A percentile compares a stretch with the other conserved stretches of the same genome.
Conservation (phyloP, 1,284 basidiomycete genomes). For the Ceratobasidium sp. region DNA sequence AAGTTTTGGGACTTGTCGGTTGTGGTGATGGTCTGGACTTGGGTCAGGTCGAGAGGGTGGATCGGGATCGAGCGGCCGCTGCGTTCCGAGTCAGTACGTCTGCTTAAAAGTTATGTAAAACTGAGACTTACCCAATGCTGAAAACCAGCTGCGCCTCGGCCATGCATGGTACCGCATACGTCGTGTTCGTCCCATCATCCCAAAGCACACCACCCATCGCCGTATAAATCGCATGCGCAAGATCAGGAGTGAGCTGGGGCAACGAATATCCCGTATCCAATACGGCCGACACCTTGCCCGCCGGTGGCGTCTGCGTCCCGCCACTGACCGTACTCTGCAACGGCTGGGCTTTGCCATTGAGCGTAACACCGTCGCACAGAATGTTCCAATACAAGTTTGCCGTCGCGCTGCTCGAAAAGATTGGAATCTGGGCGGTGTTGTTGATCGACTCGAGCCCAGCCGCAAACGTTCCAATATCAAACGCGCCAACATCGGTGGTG, state of each 20-base stretch:
- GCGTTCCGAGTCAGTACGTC: background rate
- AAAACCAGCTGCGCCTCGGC: conserved; percentile 35
- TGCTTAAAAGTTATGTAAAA: background rate
- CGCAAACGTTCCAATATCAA: conserved; percentile 41
- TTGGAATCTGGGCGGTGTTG: conserved; percentile 26
- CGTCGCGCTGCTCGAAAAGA: conserved; percentile 34
- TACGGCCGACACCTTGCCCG: conserved; percentile 34
- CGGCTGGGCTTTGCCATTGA: conserved; percentile 37
- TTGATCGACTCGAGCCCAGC: conserved; percentile 34
- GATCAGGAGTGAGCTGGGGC: conserved; percentile 23
- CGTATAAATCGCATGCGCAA: conserved; percentile 30
- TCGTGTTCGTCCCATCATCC: conserved; percentile 31
- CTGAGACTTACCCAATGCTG: conserved; percentile 31
- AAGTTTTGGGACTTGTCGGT: background rate
- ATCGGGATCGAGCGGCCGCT: conserved; percentile 35
- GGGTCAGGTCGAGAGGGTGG: conserved; percentile 39
- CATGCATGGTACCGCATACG: conserved; percentile 33
- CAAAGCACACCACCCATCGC: conserved; percentile 32
- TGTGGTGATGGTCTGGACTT: conserved; percentile 20
- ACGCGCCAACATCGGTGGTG: conserved; percentile 31
- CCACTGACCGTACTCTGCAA: conserved; percentile 8
- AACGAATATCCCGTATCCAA: conserved; percentile 39
- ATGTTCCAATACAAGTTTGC: conserved; percentile 36
- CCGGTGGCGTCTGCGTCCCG: conserved; percentile 25
- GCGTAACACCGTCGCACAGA: conserved; percentile 24